A percentile compares a stretch with the other conserved stretches of the same genome.
Evolutionary conservation across 495 filamentous ascomycete genomes (phyloP).

Genomic region (Rhypophila decipiens): DNA sequence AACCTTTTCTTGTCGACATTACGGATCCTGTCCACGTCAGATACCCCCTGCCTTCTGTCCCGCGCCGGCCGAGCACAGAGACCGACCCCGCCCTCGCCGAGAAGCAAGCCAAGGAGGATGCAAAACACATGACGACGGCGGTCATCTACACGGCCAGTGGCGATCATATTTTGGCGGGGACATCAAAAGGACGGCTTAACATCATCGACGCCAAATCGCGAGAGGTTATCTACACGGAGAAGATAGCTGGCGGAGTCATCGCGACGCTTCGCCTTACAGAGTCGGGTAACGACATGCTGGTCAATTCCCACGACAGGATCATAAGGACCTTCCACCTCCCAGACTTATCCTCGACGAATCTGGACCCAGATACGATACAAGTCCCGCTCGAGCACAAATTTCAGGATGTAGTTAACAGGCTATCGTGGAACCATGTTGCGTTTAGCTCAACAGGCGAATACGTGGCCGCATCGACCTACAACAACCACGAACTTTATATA

Average conservation of each 20-base stretch:
- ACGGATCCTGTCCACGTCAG: constrained; percentile 58
- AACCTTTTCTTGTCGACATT: constrained; percentile 80
- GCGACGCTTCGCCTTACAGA: constrained; percentile 77
- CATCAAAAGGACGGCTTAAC: constrained; percentile 91
- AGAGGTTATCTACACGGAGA: constrained; percentile 77
- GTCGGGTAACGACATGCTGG: constrained; percentile 77
- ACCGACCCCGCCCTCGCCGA: constrained; percentile 58
- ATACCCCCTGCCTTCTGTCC: constrained; percentile 71
- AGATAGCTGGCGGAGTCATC: constrained; percentile 78
- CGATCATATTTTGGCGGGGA: constrained; percentile 82
- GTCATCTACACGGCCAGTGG: constrained; percentile 80
- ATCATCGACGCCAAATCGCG: constrained; percentile 76
- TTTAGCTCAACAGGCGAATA: constrained; percentile 92
- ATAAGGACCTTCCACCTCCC: constrained; percentile 75
- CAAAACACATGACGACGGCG: constrained; percentile 87
- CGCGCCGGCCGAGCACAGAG: constrained; percentile 62
- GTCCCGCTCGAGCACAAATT: constrained; percentile 96
- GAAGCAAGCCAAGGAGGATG: constrained; percentile 84
- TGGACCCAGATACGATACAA: constrained; percentile 65
- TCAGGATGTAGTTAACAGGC: constrained; percentile 90
- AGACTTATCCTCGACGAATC: constrained; percentile 43
- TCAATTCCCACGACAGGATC: constrained; percentile 87
- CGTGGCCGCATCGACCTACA: constrained; percentile 86
- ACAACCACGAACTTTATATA: constrained; percentile 97
- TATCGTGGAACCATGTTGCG: constrained; percentile 92